phyloP scores from a whole-genome alignment of 495 filamentous ascomycete species.

The Penicillium samsonianum region DNA sequence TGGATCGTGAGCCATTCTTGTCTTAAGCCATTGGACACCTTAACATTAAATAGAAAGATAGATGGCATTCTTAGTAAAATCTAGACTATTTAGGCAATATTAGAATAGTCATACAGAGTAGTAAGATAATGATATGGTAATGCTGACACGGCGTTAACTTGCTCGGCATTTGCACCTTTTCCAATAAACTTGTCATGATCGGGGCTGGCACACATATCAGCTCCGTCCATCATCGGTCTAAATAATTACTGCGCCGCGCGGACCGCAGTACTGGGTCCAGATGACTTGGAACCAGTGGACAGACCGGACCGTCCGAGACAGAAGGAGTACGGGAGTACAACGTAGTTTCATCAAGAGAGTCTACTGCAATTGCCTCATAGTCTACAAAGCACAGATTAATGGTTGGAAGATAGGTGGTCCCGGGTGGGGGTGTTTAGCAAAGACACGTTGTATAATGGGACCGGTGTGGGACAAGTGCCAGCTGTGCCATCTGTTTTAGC shows the following conservation, averaged over 20 bases:
- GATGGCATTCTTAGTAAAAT: neutral
- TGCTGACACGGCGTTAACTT: slow-evolving; percentile 2
- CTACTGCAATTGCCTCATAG: slow-evolving; percentile 1
- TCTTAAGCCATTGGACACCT: neutral
- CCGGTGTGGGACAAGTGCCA: slow-evolving; percentile 18
- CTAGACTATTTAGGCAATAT: neutral
- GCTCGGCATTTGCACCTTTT: neutral
- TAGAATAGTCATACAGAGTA: neutral
- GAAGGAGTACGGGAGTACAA: neutral
- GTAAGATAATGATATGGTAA: neutral
- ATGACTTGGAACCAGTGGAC: slow-evolving; percentile 13
- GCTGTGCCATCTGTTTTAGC: neutral
- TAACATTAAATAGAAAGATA: neutral
- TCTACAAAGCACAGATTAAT: neutral
- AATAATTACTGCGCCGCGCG: slow-evolving; percentile 11
- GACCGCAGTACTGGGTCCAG: slow-evolving; percentile 21
- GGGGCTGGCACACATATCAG: slow-evolving; percentile 8
- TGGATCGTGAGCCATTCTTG: neutral
- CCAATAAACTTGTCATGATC: slow-evolving; percentile 7
- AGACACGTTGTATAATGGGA: slow-evolving; percentile 25
- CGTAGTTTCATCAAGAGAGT: neutral
- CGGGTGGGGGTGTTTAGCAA: slow-evolving; percentile 11
- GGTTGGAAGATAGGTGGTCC: neutral
- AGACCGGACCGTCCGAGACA: neutral
- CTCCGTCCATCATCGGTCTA: neutral